Evolutionary conservation across 768 basidiomycete genomes (phyloP).

Genomic region (Mycena rosella): DNA sequence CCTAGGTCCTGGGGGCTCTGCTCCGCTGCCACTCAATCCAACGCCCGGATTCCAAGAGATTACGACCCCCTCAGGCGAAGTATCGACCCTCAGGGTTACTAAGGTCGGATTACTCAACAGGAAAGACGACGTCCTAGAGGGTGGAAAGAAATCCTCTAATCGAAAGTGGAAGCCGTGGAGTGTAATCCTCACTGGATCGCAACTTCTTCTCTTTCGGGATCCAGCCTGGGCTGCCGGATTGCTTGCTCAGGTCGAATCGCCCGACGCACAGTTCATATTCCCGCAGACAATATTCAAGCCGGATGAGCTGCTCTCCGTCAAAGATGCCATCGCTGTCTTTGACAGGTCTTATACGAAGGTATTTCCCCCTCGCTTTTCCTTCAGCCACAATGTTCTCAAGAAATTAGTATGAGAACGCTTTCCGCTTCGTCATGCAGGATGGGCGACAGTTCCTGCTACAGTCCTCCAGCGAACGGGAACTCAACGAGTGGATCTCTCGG

Average conservation of each 20-base stretch:
- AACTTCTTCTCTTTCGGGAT: conserved; percentile 92
- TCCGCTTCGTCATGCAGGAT: conserved; percentile 82
- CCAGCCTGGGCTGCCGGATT: conserved; percentile 64
- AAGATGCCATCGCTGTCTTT: conserved; percentile 82
- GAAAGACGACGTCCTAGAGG: conserved; percentile 83
- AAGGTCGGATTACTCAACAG: conserved; percentile 86
- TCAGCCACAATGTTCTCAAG: conserved; percentile 6
- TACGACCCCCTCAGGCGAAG: conserved; percentile 44
- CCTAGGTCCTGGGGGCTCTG: conserved; percentile 51
- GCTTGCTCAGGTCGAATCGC: conserved; percentile 55
- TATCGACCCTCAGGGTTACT: conserved; percentile 73
- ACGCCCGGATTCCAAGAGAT: conserved; percentile 42
- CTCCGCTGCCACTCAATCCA: conserved; percentile 41
- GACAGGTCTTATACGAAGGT: conserved; percentile 87
- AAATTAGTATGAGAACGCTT: conserved; percentile 73
- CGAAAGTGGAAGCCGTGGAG: conserved; percentile 93
- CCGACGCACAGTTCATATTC: conserved; percentile 49
- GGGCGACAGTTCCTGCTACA: conserved; percentile 89
- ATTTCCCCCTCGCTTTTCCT: conserved; percentile 35
- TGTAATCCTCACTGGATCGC: conserved; percentile 89
- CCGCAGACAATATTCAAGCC: conserved; percentile 71
- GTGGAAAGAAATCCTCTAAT: conserved; percentile 79
- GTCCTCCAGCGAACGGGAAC: conserved; percentile 73
- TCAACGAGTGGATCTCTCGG: conserved; percentile 90
- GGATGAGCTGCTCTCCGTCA: conserved; percentile 87